These are phyloP conservation scores for Alternaria sp. DNA, from an alignment of 2,329 filamentous ascomycete genomes.

Conservation along the genomic window DNA sequence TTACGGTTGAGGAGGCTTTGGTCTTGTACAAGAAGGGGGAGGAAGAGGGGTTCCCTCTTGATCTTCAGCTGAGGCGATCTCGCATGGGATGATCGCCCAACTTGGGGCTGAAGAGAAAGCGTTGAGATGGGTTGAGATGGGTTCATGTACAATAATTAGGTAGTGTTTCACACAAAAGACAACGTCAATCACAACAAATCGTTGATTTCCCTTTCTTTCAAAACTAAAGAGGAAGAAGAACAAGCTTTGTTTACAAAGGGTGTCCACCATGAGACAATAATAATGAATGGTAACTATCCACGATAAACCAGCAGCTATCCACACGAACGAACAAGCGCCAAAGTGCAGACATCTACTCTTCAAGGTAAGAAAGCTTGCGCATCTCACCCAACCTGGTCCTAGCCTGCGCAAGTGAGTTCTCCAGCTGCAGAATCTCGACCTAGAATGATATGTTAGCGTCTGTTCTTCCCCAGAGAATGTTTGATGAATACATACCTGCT, in stretches of 20 bases:
- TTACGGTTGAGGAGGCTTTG: neutral
- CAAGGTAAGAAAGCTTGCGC: conserved; percentile 90
- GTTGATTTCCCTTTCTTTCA: neutral
- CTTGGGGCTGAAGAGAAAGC: neutral
- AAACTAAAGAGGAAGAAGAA: neutral
- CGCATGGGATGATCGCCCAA: neutral
- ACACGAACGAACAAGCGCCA: neutral
- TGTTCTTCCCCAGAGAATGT: neutral
- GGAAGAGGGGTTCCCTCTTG: neutral
- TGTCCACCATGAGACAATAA: neutral
- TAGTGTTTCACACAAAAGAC: neutral
- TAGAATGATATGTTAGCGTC: conserved; percentile 48
- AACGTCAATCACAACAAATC: neutral
- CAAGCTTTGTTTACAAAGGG: neutral
- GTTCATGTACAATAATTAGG: neutral
- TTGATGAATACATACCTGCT: conserved; percentile 74
- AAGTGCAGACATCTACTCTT: conserved; percentile 33
- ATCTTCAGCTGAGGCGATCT: neutral
- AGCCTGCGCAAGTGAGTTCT: conserved; percentile 82
- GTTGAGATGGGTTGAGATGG: neutral
- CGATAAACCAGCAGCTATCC: neutral
- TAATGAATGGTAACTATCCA: neutral
- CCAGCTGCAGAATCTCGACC: conserved; percentile 96
- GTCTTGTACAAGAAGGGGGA: neutral
- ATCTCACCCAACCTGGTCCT: conserved; percentile 90